Conservation (phyloP, 2,329 filamentous ascomycete species). For the Xylogone sp. region DNA sequence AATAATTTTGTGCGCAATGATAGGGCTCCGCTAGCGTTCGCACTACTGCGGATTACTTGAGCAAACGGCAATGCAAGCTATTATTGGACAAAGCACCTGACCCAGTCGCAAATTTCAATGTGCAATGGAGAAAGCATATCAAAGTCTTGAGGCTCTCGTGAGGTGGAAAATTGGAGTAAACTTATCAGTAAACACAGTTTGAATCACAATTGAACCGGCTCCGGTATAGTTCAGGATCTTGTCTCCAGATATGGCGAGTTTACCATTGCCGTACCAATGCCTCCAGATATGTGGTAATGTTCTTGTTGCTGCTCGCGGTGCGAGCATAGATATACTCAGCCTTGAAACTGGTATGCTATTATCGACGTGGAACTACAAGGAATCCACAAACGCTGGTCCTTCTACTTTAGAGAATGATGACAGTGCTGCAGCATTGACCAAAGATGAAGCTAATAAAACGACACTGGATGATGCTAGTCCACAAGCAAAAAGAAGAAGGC, state of each 20-base stretch:
- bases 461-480: conserved; percentile 10
- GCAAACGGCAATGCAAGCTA: neutral
- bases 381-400: conserved; percentile 6
- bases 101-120: neutral
- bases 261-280: conserved; percentile 59
- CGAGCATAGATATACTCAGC: conserved; percentile 65
- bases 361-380: conserved; percentile 35
- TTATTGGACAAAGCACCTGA: neutral
- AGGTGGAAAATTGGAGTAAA: too few species aligned
- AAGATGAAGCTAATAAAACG: conserved; percentile 4
- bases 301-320: conserved; percentile 71
- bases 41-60: neutral
- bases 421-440: conserved; percentile 3
- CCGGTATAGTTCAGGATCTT: too few species aligned
- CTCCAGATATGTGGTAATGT: conserved; percentile 51
- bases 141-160: neutral
- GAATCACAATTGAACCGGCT: too few species aligned
- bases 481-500: conserved; percentile 28
- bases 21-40: neutral
- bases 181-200: too few species aligned
- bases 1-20: neutral
- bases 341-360: conserved; percentile 54
- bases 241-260: neutral
- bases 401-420: neutral
- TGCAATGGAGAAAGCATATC: neutral